These are phyloP conservation scores for Chloris gayana DNA, from an alignment of 176 grass and related monocot genomes.

Conservation along the genomic window DNA sequence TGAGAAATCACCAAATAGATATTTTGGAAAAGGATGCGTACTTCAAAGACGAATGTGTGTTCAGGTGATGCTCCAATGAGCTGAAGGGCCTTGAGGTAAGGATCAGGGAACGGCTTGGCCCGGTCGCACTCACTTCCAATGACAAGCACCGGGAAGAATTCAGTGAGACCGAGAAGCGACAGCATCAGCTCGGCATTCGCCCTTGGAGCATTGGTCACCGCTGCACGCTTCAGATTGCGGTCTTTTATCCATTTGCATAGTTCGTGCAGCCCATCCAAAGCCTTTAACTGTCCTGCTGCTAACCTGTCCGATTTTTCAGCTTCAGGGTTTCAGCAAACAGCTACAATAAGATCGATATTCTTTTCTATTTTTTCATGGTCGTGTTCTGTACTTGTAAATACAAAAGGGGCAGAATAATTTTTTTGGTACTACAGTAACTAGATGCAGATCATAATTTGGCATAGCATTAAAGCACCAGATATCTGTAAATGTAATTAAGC, in stretches of 20 bases:
- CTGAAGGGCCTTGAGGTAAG: slow-evolving; percentile 75
- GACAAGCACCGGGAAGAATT: slow-evolving; percentile 72
- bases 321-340: slow-evolving; percentile 5
- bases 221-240: slow-evolving; percentile 59
- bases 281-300: slow-evolving; percentile 50
- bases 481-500: neutral
- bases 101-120: slow-evolving; percentile 78
- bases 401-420: no score
- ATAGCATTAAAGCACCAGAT: neutral
- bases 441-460: no score
- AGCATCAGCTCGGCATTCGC: slow-evolving; percentile 71
- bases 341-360: neutral
- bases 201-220: slow-evolving; percentile 78
- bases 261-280: slow-evolving; percentile 57
- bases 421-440: no score
- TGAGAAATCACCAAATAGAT: neutral
- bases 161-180: slow-evolving; percentile 60
- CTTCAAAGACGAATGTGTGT: slow-evolving; percentile 86
- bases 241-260: slow-evolving; percentile 65
- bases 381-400: neutral
- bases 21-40: neutral
- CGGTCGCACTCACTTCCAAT: slow-evolving; percentile 69
- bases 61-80: slow-evolving; percentile 56
- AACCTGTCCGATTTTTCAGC: slow-evolving; percentile 47
- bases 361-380: neutral